Conservation (phyloP, 768 basidiomycete species). For the Saitozyma sp. region DNA sequence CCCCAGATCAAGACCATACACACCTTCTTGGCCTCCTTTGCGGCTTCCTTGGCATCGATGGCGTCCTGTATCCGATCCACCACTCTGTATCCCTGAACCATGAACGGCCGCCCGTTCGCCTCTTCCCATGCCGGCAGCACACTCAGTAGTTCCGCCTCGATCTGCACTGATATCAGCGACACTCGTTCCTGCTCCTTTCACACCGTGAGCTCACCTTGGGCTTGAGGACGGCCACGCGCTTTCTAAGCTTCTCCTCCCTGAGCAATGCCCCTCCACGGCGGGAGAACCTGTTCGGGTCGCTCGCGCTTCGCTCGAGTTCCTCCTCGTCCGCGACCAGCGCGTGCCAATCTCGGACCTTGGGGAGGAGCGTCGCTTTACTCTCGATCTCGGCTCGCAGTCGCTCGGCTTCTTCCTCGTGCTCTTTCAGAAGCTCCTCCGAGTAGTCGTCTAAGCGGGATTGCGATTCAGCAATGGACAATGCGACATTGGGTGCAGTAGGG, state of each 20-base stretch:
- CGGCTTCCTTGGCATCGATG: constrained; percentile 63
- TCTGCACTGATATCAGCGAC: constrained; percentile 55
- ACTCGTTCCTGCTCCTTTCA: not conserved
- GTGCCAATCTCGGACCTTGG: constrained; percentile 80
- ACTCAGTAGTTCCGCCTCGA: constrained; percentile 80
- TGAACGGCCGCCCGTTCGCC: constrained; percentile 69
- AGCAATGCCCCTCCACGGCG: constrained; percentile 58
- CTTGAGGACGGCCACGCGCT: constrained; percentile 87
- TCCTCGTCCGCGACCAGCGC: constrained; percentile 86
- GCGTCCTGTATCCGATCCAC: constrained; percentile 74
- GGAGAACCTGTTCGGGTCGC: constrained; percentile 48
- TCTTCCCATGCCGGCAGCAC: constrained; percentile 86
- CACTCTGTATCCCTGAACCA: constrained; percentile 80
- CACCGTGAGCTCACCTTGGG: constrained; percentile 67
- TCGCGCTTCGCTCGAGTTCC: constrained; percentile 64
- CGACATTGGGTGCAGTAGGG: not conserved
- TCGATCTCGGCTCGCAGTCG: constrained; percentile 79
- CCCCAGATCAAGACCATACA: constrained; percentile 2
- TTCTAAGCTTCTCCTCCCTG: constrained; percentile 95
- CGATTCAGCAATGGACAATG: no score
- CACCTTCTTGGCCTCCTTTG: constrained; percentile 73
- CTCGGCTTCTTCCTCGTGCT: constrained; percentile 82
- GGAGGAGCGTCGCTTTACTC: constrained; percentile 72
- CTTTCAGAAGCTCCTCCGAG: constrained; percentile 78
- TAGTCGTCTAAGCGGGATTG: constrained; percentile 65